phyloP scores from a whole-genome alignment of 2,329 filamentous ascomycete species.

The Purpureocillium lavendulum region DNA sequence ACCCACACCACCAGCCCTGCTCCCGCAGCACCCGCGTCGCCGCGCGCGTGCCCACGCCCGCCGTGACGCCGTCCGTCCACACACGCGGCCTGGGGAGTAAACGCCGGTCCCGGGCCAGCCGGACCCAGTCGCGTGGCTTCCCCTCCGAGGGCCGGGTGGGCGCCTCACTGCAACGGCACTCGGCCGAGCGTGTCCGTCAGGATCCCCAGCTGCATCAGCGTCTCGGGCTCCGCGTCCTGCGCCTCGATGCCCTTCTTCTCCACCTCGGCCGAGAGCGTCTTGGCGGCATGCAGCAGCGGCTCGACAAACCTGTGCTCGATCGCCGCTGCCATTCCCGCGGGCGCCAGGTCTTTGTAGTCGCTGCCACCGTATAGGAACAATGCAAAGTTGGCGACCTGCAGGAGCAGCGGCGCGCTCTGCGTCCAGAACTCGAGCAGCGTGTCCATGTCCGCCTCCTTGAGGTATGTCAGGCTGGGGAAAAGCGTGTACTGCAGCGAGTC shows the following conservation, averaged over 20 bases:
- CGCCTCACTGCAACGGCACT: slow-evolving; percentile 27
- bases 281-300: slow-evolving; percentile 39
- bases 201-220: slow-evolving; percentile 30
- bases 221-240: slow-evolving; percentile 17
- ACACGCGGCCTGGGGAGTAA: too few relatives aligned
- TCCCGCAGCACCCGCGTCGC: too few relatives aligned
- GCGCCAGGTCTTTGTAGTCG: slow-evolving; percentile 38
- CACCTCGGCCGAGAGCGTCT: slow-evolving; percentile 21
- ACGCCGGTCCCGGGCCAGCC: too few relatives aligned
- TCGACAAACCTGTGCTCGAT: slow-evolving; percentile 51
- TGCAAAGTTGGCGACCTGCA: slow-evolving; percentile 54
- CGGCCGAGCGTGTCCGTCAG: slow-evolving; percentile 33
- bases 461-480: slow-evolving; percentile 46
- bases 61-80: too few relatives aligned
- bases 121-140: too few relatives aligned
- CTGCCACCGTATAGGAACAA: slow-evolving; percentile 43
- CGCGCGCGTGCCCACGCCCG: too few relatives aligned
- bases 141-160: not conserved
- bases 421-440: slow-evolving; percentile 43
- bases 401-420: slow-evolving; percentile 43
- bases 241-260: slow-evolving; percentile 23
- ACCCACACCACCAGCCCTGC: too few relatives aligned
- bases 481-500: slow-evolving; percentile 53
- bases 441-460: slow-evolving; percentile 31
- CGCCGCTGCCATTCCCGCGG: slow-evolving; percentile 46